A percentile compares a stretch with the other conserved stretches of the same genome.
Evolutionary conservation across 106 monocot species (phyloP).

Genomic region (Dioscorea alata): DNA sequence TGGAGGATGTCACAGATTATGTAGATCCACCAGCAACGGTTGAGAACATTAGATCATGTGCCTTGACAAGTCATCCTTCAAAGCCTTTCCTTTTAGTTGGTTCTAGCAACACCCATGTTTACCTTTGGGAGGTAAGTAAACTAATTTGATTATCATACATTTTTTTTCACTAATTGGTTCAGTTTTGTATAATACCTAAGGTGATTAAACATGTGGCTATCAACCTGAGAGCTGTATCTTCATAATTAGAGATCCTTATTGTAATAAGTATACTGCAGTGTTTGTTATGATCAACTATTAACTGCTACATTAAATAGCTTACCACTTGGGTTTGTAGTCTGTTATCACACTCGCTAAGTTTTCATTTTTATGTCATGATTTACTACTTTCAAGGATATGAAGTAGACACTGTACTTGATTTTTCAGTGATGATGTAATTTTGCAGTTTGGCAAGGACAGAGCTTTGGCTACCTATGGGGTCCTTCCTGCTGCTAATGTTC

Average conservation of each 20-base stretch:
- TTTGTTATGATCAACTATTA: too few species aligned
- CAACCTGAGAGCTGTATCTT: too few species aligned
- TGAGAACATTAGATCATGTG: conserved; percentile 58
- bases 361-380: too few species aligned
- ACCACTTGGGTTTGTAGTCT: too few species aligned
- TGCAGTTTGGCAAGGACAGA: conserved; percentile 91
- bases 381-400: too few species aligned
- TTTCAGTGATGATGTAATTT: background rate
- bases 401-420: background rate
- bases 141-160: background rate
- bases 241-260: too few species aligned
- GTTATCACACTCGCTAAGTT: too few species aligned
- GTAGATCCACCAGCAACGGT: conserved; percentile 54
- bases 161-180: too few species aligned
- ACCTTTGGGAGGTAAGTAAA: conserved; percentile 85
- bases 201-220: too few species aligned
- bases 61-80: conserved; percentile 76
- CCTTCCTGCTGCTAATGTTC: conserved; percentile 71
- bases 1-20: conserved; percentile 58
- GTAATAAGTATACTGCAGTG: too few species aligned
- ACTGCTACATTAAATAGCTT: too few species aligned
- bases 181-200: too few species aligned
- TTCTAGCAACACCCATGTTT: conserved; percentile 79
- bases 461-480: conserved; percentile 87
- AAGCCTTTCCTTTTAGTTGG: conserved; percentile 83